Percentiles rank a stretch among this genome's conserved stretches.
These are phyloP conservation scores for Hymenoscyphus repandus DNA, from an alignment of 2,329 filamentous ascomycete species.

Conservation along the genomic window DNA sequence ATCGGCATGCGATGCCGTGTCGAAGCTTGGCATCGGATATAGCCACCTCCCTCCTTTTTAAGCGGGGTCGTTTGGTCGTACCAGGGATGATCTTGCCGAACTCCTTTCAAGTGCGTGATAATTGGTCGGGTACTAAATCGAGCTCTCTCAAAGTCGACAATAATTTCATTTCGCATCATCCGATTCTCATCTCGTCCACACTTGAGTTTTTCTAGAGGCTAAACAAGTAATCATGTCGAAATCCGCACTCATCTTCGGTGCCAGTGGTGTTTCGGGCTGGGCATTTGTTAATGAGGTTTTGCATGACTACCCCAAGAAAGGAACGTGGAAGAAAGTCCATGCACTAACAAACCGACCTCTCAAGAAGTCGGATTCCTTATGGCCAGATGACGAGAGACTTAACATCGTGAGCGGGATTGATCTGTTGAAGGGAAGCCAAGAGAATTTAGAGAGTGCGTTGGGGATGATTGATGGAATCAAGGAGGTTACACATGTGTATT, in stretches of 20 bases:
- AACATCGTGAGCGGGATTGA: conserved; percentile 39
- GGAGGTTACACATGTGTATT: conserved; percentile 40
- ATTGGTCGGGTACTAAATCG: no score
- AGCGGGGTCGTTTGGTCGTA: no score
- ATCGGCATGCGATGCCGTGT: not conserved
- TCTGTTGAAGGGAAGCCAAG: conserved; percentile 35
- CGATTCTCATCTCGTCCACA: no score
- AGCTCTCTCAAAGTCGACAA: no score
- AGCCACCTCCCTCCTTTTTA: not conserved
- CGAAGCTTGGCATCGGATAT: not conserved
- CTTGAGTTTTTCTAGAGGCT: no score
- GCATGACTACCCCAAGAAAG: conserved; percentile 39
- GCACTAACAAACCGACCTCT: conserved; percentile 43
- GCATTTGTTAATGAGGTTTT: conserved; percentile 43
- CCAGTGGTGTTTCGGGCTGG: conserved; percentile 46
- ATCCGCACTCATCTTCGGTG: conserved; percentile 32
- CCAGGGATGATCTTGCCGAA: not conserved
- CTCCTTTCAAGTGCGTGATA: no score
- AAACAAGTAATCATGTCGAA: not conserved
- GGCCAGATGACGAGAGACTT: conserved; percentile 36
- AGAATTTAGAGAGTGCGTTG: conserved; percentile 34
- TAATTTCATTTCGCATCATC: no score
- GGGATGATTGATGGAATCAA: conserved; percentile 32
- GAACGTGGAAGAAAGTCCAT: conserved; percentile 39
- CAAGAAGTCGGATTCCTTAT: conserved; percentile 30